Base-by-base conservation (phyloP, 1,284 basidiomycete species). In the Ceratobasidium sp. region DNA sequence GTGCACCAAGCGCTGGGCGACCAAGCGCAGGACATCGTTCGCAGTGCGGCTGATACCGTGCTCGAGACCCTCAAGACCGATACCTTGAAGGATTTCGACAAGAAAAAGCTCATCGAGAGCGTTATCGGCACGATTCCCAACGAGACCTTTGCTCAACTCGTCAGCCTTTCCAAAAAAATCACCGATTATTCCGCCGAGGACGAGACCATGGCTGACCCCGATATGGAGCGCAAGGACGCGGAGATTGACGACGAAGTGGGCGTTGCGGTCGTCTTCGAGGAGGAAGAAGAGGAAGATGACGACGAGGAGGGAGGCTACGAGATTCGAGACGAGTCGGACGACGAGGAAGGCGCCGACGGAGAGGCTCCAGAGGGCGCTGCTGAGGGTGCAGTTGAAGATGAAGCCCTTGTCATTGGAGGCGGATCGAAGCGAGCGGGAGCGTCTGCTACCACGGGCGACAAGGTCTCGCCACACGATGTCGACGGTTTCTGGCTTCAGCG, bases 401-500 rank as follows among this genome's bases (percentile, higher is more conserved):
- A 79, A 35, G 79, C 79, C 6, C 79, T 95, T 17, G 86, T 94
- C 58, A 87, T 94, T 69, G 92, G 92, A 43, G 85, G 84, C 50
- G 83, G 82, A 34, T 81, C 84, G 0, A 86, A 87, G 74, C 72
- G 75, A 47, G 75, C 76, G 68, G 71, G 74, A 25, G 77, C 79
- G 68, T 60, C 75, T 1, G 73, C 76, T 27, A 82, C 82, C 50
- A 88, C 93, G 79, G 88, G 89, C 75, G 91, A 94, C 75, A 84
- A 89, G 68, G 87, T 99, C 50, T 90, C 93, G 0, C 94, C 95
- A 0, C 94, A 96, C 74, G 86, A 92, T 54, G 89, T 99, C 74
- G 96, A 99, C 78, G 96, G 89, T 35, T 99, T 98, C 86, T 99
- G 96, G 95, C 92, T 99, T 0, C 97, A 99, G 77, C 89, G 96